Evolutionary conservation across 345 rosid genomes (phyloP), one percentile per base, ranked within the genome.

Genomic region (Citrus sinensis): DNA sequence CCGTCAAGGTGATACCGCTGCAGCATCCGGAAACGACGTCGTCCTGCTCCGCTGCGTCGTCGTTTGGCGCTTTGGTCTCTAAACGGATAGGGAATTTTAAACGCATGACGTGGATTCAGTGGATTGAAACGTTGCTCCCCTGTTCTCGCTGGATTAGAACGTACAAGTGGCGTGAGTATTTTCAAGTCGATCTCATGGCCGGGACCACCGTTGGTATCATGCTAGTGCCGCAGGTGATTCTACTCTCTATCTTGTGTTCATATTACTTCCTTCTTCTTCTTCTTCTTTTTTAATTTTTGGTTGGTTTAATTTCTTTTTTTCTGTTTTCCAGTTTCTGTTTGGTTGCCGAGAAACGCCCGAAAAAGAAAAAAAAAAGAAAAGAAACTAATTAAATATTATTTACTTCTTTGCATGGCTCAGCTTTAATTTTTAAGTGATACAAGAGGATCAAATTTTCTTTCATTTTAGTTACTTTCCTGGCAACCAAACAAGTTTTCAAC

Each of bases 201-300:
- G 99, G 99, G 22, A 72, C 83, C 78, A 94, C 99, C 85, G 94
- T 93, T 79, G 99, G 96, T 42, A 70, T 97, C 70, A 97, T 97
- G 99, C 98, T 97, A 54, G 98, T 97, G n/a, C 99, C 99, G 14
- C 99, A 97, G 98, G 99, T 94, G 69, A 85, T 81, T 73, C 19
- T 70, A 5, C 42, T 14, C 27, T n/a, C 46, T 8, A 24, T 4
- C 3, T 9, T 2, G 24, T 10, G 9, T 3, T 1, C 56, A 51
- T 13, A 51, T 13, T 16, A 16, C 17, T 51, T 37, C 0, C 16
- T 10, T 46, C 2, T 49, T 14, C 17, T 32, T 14, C 6, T 22
- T n/a, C 6, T 22, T 27, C 37, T 35, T n/a, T 2, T 20, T 16
- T 0, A 34, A 34, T 5, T 6, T 35, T 35, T 6, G 7, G 37